Evolutionary conservation across 345 rosid species (phyloP).

Genomic region (Kernera saxatilis): DNA sequence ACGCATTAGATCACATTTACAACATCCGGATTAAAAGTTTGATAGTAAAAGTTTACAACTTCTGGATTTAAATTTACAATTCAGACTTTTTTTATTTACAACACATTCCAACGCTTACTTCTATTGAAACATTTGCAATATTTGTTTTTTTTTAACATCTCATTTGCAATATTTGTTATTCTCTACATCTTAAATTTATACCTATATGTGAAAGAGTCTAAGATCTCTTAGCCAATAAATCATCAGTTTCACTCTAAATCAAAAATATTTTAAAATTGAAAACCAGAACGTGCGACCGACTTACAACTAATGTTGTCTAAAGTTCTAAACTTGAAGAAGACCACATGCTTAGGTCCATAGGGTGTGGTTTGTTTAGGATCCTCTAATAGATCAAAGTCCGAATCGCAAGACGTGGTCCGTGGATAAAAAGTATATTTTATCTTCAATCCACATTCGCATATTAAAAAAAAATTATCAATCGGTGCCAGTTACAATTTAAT

Average conservation of each 20-base stretch:
- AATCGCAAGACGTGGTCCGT: background rate
- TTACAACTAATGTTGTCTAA: background rate
- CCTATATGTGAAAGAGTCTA: background rate
- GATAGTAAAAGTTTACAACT: too few relatives aligned
- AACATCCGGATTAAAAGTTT: too few relatives aligned
- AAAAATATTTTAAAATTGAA: background rate
- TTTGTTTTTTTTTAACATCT: too few relatives aligned
- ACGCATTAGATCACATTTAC: too few relatives aligned
- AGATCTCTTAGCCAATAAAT: background rate
- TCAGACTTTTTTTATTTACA: too few relatives aligned
- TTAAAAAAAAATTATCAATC: background rate
- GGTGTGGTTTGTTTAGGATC: background rate
- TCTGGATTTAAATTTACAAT: too few relatives aligned
- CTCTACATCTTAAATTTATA: too few relatives aligned
- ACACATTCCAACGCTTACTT: too few relatives aligned
- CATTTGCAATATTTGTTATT: too few relatives aligned
- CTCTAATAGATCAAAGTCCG: background rate
- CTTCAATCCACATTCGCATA: background rate
- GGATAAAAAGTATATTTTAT: background rate
- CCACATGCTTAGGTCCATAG: slow-evolving; percentile 8
- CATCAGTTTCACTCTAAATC: background rate
- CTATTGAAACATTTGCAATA: too few relatives aligned
- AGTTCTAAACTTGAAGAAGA: background rate
- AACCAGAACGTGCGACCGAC: slow-evolving; percentile 27
- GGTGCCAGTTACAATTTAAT: background rate